Evolutionary conservation across 2,329 filamentous ascomycete species (phyloP).

Genomic region (Aspergillus ruber): DNA sequence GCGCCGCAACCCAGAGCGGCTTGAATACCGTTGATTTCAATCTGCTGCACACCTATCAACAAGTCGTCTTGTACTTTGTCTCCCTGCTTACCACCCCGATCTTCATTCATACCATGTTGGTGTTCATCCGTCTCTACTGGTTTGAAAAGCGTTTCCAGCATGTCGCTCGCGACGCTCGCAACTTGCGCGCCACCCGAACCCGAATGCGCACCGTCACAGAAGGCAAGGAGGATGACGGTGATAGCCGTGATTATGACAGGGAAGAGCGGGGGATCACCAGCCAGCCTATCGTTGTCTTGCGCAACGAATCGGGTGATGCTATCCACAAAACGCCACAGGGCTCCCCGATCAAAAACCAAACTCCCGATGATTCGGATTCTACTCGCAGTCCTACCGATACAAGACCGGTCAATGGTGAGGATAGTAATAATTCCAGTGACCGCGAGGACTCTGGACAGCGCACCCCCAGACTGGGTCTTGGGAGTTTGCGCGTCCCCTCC

Average conservation of each 20-base stretch:
- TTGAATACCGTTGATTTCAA: slow-evolving; percentile 73
- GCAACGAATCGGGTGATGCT: slow-evolving; percentile 26
- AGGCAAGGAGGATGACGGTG: slow-evolving; percentile 38
- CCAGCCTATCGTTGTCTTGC: slow-evolving; percentile 33
- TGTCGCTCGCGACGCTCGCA: slow-evolving; percentile 66
- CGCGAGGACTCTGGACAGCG: background rate
- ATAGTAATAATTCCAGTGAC: slow-evolving; percentile 12
- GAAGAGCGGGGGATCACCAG: slow-evolving; percentile 35
- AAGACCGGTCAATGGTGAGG: slow-evolving; percentile 4
- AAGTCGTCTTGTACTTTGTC: slow-evolving; percentile 65
- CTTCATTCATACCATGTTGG: slow-evolving; percentile 75
- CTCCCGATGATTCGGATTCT: slow-evolving; percentile 18
- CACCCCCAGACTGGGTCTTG: slow-evolving; percentile 22
- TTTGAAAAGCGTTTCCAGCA: slow-evolving; percentile 94
- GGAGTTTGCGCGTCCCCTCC: slow-evolving; percentile 48
- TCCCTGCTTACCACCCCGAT: slow-evolving; percentile 75
- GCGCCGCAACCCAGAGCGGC: slow-evolving; percentile 84
- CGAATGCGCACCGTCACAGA: slow-evolving; percentile 49
- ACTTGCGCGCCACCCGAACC: slow-evolving; percentile 58
- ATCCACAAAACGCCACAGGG: slow-evolving; percentile 10
- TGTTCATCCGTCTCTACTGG: slow-evolving; percentile 92
- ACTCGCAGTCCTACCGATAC: slow-evolving; percentile 5
- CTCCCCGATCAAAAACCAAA: slow-evolving; percentile 12
- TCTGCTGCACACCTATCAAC: slow-evolving; percentile 62
- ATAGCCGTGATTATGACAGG: slow-evolving; percentile 27